Base-by-base conservation (phyloP, 2,329 filamentous ascomycete species). In the Lachnellula arida region DNA sequence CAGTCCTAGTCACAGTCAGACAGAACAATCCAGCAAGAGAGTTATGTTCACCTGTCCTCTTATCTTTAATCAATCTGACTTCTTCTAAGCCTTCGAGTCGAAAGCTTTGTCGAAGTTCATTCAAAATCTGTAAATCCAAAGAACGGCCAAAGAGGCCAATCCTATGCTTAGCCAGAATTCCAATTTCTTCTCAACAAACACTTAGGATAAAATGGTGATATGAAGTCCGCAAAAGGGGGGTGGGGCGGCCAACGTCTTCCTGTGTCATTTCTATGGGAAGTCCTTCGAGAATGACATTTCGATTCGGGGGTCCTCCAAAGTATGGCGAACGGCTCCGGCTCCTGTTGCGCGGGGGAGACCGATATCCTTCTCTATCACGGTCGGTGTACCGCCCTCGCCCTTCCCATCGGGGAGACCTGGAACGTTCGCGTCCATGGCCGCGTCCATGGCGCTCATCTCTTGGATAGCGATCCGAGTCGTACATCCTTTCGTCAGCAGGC, bases 231-330 rank as follows among this genome's bases (percentile, higher is more conserved):
- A 55, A 59, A 49, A 54, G 50, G 55, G 54, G 60, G 68, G 70
- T 64, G 65, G 71, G 72, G 71, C 65, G 70, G 71, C 77, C 70
- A 75, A 82, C 79, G 71, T 81, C 77, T 67, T 74, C 73, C 68
- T 78, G 72, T 56, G 76, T 76, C 57, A 80, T 71, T 54, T 75
- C 75, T 55, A 71, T 67, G 34, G 79, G 77, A 54, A 83, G 63
- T 53, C 79, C 79, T 64, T 84, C 80, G 44, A 84, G 71, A 52
- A 83, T 80, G 51, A 83, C 72, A 35, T 77, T 81, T 59, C 79
- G 74, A 60, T 73, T 78, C 34, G 78, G 77, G 49, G 67, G 60
- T 46, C 59, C 67, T 42, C 68, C 68, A 61, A 61, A 68, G 44
- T 68, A 66, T 46, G 66, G 68, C 15, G 67, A 70, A 43, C 65